Evolutionary conservation across 1,139 yeast species (phyloP), one percentile per base, ranked within the genome.

Genomic region (Lodderomyces margitis): DNA sequence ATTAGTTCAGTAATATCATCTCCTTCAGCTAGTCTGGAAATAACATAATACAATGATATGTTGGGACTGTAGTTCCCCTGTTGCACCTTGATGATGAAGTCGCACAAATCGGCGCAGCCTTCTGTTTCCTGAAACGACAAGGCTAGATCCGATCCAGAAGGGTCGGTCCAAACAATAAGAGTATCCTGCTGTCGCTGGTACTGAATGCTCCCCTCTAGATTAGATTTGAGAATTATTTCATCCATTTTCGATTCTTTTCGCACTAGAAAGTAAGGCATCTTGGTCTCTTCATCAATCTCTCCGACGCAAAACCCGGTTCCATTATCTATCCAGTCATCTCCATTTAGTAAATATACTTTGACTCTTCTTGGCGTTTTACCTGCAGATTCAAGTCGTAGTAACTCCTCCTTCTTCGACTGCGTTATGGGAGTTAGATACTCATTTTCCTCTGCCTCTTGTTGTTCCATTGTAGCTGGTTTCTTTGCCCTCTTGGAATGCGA

Each of bases 131-230:
- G 97, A 62, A 92, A 92, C 40, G 95, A 86, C 34, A 92, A 69
- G 4, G 98, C 98, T 51, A 89, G 78, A 59, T 89, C 96, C 45
- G 78, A 78, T 3, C 92, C 92, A 16, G 77, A 72, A 7, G 71
- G 61, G 56, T 88, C 96, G 5, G 95, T 87, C 98, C 98, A 92
- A 16, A 92, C 96, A 16, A 92, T 87, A 39, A 92, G 68, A 0
- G 97, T 89, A 48, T 89, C 97, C 58, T 92, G 98, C 57, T 91
- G 97, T 54, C 95, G 75, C 59, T 91, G 98, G 58, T 86, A 91
- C 54, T 87, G 95, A 2, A 83, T 84, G 25, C 78, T 66, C 0
- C 95, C 95, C 52, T 80, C 81, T 19, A 92, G 72, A 44, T 64
- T 72, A 7, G 92, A 80, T 54, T 78, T 75, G 39, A 92, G 66